A percentile compares a stretch with the other conserved stretches of the same genome.
phyloP scores from a whole-genome alignment of 2,329 filamentous ascomycete species.

The Colletotrichum neosansevieriae region DNA sequence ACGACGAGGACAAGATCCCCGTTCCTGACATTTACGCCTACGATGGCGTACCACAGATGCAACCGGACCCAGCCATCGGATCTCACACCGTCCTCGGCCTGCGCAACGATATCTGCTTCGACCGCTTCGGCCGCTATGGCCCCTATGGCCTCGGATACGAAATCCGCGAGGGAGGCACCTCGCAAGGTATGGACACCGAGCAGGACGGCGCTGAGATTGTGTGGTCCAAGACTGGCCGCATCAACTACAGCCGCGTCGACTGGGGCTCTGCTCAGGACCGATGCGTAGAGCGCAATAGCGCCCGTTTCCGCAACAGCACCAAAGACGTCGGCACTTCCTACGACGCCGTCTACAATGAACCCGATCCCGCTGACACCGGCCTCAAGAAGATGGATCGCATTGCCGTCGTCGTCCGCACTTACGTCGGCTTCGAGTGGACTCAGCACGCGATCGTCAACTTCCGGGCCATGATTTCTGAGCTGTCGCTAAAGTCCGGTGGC shows the following conservation, averaged over 20 bases:
- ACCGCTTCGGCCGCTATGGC: conserved; percentile 85
- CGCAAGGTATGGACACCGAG: conserved; percentile 80
- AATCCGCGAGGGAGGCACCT: conserved; percentile 76
- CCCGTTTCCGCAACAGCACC: conserved; percentile 67
- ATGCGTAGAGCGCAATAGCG: conserved; percentile 70
- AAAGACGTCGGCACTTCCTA: conserved; percentile 43
- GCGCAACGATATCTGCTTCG: conserved; percentile 85
- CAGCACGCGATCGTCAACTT: conserved; percentile 83
- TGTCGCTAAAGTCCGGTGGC: conserved; percentile 81
- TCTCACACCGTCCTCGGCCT: conserved; percentile 81
- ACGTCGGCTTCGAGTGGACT: conserved; percentile 83
- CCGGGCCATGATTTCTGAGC: conserved; percentile 82
- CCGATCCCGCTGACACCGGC: conserved; percentile 36
- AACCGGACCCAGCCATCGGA: conserved; percentile 82
- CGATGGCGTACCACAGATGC: conserved; percentile 77
- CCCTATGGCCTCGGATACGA: conserved; percentile 90
- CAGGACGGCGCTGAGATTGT: conserved; percentile 72
- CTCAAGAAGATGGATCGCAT: conserved; percentile 68
- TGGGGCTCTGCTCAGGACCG: conserved; percentile 67
- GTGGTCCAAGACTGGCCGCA: conserved; percentile 66
- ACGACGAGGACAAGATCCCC: conserved; percentile 66
- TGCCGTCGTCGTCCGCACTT: conserved; percentile 83
- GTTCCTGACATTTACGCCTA: conserved; percentile 76
- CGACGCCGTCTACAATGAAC: conserved; percentile 18
- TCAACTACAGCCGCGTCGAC: conserved; percentile 67